A percentile compares a stretch with the other conserved stretches of the same genome.
Evolutionary conservation across 2,329 filamentous ascomycete species (phyloP).

Genomic region (Dactylellina parvicollis): DNA sequence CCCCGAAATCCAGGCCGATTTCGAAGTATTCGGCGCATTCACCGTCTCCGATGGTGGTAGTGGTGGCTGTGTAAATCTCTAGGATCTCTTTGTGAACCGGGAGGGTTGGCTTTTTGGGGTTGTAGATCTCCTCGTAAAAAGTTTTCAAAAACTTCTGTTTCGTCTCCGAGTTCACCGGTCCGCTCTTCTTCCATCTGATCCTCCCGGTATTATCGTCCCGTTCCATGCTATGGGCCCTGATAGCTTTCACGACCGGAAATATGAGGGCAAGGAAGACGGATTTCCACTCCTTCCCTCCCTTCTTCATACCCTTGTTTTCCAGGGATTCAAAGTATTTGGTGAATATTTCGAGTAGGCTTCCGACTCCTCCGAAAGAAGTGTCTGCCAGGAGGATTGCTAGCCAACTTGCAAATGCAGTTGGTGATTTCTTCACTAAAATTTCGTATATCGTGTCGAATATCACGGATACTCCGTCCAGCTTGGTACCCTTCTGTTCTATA

Average conservation of each 20-base stretch:
- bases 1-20: conserved; percentile 37
- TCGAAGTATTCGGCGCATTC: conserved; percentile 19
- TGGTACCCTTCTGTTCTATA: neutral
- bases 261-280: neutral
- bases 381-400: neutral
- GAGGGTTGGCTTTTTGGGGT: neutral
- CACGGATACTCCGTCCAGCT: neutral
- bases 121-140: conserved; percentile 9
- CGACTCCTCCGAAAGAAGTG: neutral
- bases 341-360: neutral
- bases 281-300: neutral
- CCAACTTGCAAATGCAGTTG: conserved; percentile 1
- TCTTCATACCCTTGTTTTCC: neutral
- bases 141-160: conserved; percentile 12
- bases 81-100: conserved; percentile 12
- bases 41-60: neutral
- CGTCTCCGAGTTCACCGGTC: neutral
- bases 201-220: conserved; percentile 19
- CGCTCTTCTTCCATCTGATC: conserved; percentile 24
- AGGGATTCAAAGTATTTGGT: neutral
- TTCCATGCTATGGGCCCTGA: conserved; percentile 8
- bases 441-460: conserved; percentile 5
- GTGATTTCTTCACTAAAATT: neutral
- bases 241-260: conserved; percentile 9
- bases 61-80: neutral